Conservation (phyloP, 2,329 filamentous ascomycete species). For the Chaetomiaceae sp. region DNA sequence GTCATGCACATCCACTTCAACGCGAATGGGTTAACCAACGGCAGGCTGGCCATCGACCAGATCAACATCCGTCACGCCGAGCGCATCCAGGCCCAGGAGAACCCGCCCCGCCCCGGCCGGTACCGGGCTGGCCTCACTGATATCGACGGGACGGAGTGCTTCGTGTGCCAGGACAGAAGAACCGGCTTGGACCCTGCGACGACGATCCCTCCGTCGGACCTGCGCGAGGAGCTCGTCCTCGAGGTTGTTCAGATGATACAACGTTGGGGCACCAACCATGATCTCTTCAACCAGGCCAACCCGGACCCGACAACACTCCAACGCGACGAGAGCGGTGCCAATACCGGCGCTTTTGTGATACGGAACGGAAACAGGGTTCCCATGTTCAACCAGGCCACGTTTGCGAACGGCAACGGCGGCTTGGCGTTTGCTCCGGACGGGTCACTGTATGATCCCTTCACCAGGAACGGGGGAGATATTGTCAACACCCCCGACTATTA, state of each 20-base stretch:
- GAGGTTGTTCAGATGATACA: not conserved
- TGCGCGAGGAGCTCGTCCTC: not conserved
- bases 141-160: not conserved
- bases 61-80: not conserved
- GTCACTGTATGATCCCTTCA: not conserved
- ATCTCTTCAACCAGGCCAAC: not conserved
- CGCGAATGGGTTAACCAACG: not conserved
- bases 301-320: not conserved
- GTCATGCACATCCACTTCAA: constrained; percentile 2
- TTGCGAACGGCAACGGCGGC: not conserved
- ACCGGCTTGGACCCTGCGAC: not conserved
- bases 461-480: not conserved
- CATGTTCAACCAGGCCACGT: not conserved
- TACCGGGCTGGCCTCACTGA: not conserved
- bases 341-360: not conserved
- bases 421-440: not conserved
- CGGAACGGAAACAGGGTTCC: not conserved
- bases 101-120: not conserved
- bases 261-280: not conserved
- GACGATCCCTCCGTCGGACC: not conserved
- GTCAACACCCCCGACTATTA: not conserved
- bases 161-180: not conserved
- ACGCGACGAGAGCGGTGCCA: not conserved
- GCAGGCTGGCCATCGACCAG: not conserved
- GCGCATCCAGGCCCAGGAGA: not conserved